Evolutionary conservation across 805 yeast genomes (phyloP), one percentile per base, ranked within the genome.

Genomic region (Candida dajiaensis): DNA sequence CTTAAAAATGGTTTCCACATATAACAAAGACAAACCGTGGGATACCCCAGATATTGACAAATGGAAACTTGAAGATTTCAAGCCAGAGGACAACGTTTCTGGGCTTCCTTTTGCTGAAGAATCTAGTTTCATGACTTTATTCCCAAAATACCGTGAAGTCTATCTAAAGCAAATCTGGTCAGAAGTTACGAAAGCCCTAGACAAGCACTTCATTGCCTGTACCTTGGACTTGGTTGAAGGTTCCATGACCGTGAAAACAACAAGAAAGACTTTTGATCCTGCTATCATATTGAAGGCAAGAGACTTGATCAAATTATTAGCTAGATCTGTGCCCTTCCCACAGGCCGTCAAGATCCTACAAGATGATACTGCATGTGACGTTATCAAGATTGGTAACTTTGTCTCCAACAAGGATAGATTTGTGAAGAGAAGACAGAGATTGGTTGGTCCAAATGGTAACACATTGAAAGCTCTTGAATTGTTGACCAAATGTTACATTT

Each of bases 21-120:
- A 92, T 66, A 88, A 94, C 66, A 83, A 81, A 61, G 98, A 94
- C 58, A 92, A 92, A 67, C 98, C 98, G 44, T 90, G 98, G 98
- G 98, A 90, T 63, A 90, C 96, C 11, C 88, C 85, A 19, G 97
- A 89, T 56, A 82, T 90, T 48, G 96, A 90, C 64, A 90, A 92
- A 65, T 92, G 99, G 99, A 73, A 77, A 56, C 72, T 81, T 31
- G 96, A 88, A 31, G 95, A 89, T 47, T 94, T 94, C 72, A 84
- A 76, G 55, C 88, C 89, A 2, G 96, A 89, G 57, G 96, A 94
- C 62, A 88, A 89, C 61, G 81, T 80, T 7, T 79, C 90, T 11
- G 97, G 97, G 0, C 74, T 76, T 41, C 86, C 96, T 18, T 94
- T 94, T 62, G 76, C 95, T n/a, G 99, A 94, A 65, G 99, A 94